Conservation (phyloP, 139 green algal species). For the Mesotaenium endlicherianum region DNA sequence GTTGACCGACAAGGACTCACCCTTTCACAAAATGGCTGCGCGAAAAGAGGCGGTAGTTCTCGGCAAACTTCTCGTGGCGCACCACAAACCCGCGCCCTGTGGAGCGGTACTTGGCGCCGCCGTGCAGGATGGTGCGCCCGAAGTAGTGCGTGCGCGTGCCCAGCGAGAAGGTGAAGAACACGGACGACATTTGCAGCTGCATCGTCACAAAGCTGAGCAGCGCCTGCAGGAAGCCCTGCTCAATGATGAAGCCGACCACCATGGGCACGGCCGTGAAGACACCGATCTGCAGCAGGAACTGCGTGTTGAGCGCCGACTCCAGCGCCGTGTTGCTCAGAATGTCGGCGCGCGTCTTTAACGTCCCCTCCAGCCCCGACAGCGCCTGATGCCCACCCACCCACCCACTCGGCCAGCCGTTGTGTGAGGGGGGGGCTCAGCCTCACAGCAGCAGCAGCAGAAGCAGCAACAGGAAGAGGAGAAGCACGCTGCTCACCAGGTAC, state of each 20-base stretch:
- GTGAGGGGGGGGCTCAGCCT: no score
- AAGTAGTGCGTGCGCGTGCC: slow-evolving; percentile 73
- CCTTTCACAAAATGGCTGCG: slow-evolving; percentile 47
- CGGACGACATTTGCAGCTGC: slow-evolving; percentile 44
- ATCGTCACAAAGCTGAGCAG: slow-evolving; percentile 46
- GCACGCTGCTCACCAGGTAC: slow-evolving; percentile 22
- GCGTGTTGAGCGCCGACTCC: slow-evolving; percentile 21
- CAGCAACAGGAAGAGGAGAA: background rate
- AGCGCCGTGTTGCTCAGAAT: slow-evolving; percentile 22
- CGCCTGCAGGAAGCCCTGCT: slow-evolving; percentile 45
- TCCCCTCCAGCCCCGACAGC: slow-evolving; percentile 51
- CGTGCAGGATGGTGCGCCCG: slow-evolving; percentile 56
- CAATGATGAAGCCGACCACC: slow-evolving; percentile 51
- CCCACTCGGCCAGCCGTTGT: background rate
- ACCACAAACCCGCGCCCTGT: slow-evolving; percentile 81
- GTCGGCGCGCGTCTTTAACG: slow-evolving; percentile 66
- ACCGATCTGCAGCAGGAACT: slow-evolving; percentile 51
- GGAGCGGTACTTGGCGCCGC: slow-evolving; percentile 70
- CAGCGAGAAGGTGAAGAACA: slow-evolving; percentile 58
- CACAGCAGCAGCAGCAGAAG: background rate
- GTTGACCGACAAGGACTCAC: background rate
- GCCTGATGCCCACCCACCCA: background rate
- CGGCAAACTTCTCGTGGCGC: slow-evolving; percentile 56
- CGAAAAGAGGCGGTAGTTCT: slow-evolving; percentile 52
- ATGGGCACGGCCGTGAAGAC: slow-evolving; percentile 54